Evolutionary conservation across 1,284 basidiomycete genomes (phyloP).

Genomic region (Marasmius fiardii): DNA sequence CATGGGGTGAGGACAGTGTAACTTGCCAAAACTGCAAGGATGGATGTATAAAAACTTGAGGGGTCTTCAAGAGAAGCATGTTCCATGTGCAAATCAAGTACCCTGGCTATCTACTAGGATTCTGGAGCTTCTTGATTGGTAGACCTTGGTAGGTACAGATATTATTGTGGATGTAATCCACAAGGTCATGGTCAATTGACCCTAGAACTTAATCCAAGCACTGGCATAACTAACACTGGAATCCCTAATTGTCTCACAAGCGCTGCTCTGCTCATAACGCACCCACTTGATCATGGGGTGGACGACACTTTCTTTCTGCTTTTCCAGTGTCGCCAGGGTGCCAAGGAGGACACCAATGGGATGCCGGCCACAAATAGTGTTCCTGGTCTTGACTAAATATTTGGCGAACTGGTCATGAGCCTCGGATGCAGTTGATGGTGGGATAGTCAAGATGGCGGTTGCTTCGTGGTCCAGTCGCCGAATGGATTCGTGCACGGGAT

Average conservation of each 20-base stretch:
- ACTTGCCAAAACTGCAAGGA: too few relatives aligned
- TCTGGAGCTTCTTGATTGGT: too few relatives aligned
- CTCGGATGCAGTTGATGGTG: slow-evolving; percentile 45
- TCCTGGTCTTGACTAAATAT: slow-evolving; percentile 83
- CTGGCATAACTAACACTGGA: slow-evolving; percentile 97
- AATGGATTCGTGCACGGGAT: slow-evolving; percentile 73
- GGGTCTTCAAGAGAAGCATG: too few relatives aligned
- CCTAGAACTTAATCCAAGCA: slow-evolving; percentile 65
- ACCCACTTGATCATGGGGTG: slow-evolving; percentile 68
- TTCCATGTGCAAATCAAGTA: background rate
- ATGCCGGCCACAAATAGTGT: slow-evolving; percentile 96
- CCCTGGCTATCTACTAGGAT: too few relatives aligned
- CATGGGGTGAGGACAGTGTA: too few relatives aligned
- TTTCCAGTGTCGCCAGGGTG: slow-evolving; percentile 64
- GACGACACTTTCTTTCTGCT: slow-evolving; percentile 29
- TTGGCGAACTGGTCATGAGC: slow-evolving; percentile 66
- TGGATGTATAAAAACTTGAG: too few relatives aligned
- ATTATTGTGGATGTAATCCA: too few relatives aligned
- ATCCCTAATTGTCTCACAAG: slow-evolving; percentile 65
- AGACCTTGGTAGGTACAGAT: too few relatives aligned
- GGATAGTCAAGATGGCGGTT: slow-evolving; percentile 68
- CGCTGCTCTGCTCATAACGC: slow-evolving; percentile 89
- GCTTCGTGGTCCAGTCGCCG: slow-evolving; percentile 74
- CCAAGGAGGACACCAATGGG: slow-evolving; percentile 92
- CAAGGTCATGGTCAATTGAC: background rate